Evolutionary conservation across 768 basidiomycete species (phyloP), one percentile per base, ranked within the genome.

Genomic region (Trametes punicea): DNA sequence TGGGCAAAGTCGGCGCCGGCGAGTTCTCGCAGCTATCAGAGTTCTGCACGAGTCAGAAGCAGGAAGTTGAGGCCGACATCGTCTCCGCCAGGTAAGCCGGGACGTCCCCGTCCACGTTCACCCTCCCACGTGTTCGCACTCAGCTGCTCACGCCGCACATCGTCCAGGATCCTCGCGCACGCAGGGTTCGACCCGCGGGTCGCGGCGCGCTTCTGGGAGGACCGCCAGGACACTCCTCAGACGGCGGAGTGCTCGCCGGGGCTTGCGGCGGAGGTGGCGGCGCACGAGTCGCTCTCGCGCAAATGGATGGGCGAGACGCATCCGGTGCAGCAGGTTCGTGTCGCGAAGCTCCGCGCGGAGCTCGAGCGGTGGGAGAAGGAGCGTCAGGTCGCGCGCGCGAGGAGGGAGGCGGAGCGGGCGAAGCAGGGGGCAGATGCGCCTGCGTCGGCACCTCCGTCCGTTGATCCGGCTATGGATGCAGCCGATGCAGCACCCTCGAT

Each of bases 61-160:
- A 98, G 68, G 96, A 99, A 69, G 81, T 90, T 13, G 96, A 99
- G 69, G 96, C 94, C 13, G 94, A 98, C 67, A 72, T 92, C 29
- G 93, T 95, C 33, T 93, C 91, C 11, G 80, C 87, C 6, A 79
- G 91, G 90, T 90, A 59, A 50, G 77, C 65, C 11, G n/a, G 36
- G 18, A 34, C 20, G 41, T 33, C 52, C 58, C n/a, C n/a, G n/a
- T n/a, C n/a, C n/a, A n/a, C n/a, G n/a, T 55, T 31, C 41, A 18
- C 29, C 42, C n/a, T 36, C 45, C 23, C 41, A 15, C 18, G 23
- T 11, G 25, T n/a, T 11, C 25, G 6, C 3, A 25, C 7, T 15
- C 5, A 36, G 3, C 20, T 3, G 25, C 25, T 21, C 11, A 26
- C 25, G 11, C 36, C 36, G 36, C 36, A 38, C 42, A 5, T 15